Evolutionary conservation across 768 basidiomycete species (phyloP).

Genomic region (Pleurotus giganteus): DNA sequence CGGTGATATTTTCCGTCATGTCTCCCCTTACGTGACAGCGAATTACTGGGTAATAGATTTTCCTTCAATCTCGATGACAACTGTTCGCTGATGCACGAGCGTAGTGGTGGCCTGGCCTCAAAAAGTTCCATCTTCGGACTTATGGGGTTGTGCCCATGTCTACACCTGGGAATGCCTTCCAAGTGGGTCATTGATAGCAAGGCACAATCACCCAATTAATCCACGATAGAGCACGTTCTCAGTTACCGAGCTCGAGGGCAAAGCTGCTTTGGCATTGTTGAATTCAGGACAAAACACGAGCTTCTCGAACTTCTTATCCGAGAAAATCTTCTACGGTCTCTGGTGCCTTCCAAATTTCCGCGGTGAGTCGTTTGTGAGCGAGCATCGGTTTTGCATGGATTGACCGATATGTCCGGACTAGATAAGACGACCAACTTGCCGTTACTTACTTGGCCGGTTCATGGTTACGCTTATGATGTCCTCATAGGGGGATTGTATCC

Average conservation of each 20-base stretch:
- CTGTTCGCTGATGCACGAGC: neutral
- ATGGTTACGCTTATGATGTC: slow-evolving; percentile 34
- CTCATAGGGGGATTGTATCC: slow-evolving; percentile 36
- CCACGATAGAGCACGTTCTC: slow-evolving; percentile 31
- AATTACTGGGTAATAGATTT: slow-evolving; percentile 32
- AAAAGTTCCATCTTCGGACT: slow-evolving; percentile 34
- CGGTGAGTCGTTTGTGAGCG: slow-evolving; percentile 17
- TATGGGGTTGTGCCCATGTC: slow-evolving; percentile 30
- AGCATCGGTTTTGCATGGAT: neutral
- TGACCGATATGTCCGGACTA: slow-evolving; percentile 5
- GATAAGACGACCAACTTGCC: slow-evolving; percentile 29
- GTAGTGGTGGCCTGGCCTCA: slow-evolving; percentile 39
- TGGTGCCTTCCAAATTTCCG: slow-evolving; percentile 35
- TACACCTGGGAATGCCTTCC: slow-evolving; percentile 30
- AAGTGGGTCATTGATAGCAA: slow-evolving; percentile 19
- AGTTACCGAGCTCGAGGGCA: slow-evolving; percentile 27
- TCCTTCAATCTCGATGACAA: neutral
- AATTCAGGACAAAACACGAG: slow-evolving; percentile 32
- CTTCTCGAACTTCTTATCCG: slow-evolving; percentile 28
- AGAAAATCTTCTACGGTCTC: slow-evolving; percentile 28
- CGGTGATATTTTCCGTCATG: slow-evolving; percentile 28
- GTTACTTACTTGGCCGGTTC: slow-evolving; percentile 31
- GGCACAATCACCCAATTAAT: neutral
- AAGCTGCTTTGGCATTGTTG: slow-evolving; percentile 24
- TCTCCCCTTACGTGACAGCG: slow-evolving; percentile 36